A percentile compares a stretch with the other conserved stretches of the same genome.
These are phyloP conservation scores for Artemisia annua DNA, from an alignment of 129 eudicot species.

Conservation along the genomic window DNA sequence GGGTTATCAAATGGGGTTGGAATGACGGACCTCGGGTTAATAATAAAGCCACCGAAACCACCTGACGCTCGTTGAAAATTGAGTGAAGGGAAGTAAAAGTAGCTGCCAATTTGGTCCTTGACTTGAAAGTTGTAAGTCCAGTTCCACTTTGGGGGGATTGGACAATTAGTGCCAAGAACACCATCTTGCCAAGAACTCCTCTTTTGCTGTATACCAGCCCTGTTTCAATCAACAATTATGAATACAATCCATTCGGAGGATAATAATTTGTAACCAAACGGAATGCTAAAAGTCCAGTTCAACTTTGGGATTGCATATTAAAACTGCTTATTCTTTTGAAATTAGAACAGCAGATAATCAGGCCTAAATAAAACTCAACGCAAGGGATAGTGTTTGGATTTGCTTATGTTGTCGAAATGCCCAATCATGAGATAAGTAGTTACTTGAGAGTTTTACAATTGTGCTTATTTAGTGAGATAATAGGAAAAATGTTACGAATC, in stretches of 20 bases:
- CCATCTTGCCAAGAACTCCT: slow-evolving; percentile 92
- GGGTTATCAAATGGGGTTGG: slow-evolving; percentile 88
- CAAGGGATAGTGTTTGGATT: too few species aligned
- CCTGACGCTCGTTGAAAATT: slow-evolving; percentile 86
- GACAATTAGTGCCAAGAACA: slow-evolving; percentile 86
- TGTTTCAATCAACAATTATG: slow-evolving; percentile 29
- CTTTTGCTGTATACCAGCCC: slow-evolving; percentile 93
- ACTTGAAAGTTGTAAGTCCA: slow-evolving; percentile 94
- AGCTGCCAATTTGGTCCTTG: slow-evolving; percentile 98
- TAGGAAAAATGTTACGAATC: too few species aligned
- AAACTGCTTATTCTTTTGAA: too few species aligned
- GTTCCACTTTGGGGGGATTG: slow-evolving; percentile 96
- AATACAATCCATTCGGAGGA: not conserved
- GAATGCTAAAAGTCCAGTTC: too few species aligned
- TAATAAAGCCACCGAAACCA: slow-evolving; percentile 71
- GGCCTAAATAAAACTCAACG: too few species aligned
- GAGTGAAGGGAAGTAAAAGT: slow-evolving; percentile 91
- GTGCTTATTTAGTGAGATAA: too few species aligned
- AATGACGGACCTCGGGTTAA: slow-evolving; percentile 62
- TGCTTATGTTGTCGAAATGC: too few species aligned
- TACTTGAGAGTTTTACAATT: too few species aligned
- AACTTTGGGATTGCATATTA: too few species aligned
- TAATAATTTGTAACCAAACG: too few species aligned
- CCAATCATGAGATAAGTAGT: too few species aligned
- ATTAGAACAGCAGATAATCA: too few species aligned